Evolutionary conservation across 2,329 filamentous ascomycete genomes (phyloP).

Genomic region (Talaromyces sp.): DNA sequence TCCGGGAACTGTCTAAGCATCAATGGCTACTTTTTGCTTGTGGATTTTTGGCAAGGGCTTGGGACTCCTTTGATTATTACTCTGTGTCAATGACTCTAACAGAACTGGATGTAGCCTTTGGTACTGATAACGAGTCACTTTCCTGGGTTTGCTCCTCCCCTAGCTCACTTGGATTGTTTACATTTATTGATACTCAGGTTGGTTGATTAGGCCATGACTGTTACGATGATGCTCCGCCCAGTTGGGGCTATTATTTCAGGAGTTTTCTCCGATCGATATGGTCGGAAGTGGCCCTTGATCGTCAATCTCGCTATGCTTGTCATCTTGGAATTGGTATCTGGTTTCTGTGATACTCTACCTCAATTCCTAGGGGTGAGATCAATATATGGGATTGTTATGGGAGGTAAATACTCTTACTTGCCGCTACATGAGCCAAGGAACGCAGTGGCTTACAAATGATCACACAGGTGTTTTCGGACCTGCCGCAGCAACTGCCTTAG

Average conservation of each 20-base stretch:
- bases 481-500: slow-evolving; percentile 34
- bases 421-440: background rate
- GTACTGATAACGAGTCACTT: slow-evolving; percentile 51
- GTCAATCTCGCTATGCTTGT: slow-evolving; percentile 30
- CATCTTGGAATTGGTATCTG: slow-evolving; percentile 30
- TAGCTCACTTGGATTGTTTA: background rate
- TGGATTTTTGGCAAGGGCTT: slow-evolving; percentile 41
- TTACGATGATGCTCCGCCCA: slow-evolving; percentile 57
- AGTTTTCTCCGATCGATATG: slow-evolving; percentile 51
- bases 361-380: slow-evolving; percentile 33
- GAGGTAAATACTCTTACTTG: slow-evolving; percentile 15
- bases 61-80: slow-evolving; percentile 64
- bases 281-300: slow-evolving; percentile 43
- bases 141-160: slow-evolving; percentile 46
- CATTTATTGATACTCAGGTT: background rate
- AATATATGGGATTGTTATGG: slow-evolving; percentile 35
- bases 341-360: slow-evolving; percentile 27
- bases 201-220: slow-evolving; percentile 41
- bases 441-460: background rate
- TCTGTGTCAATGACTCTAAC: slow-evolving; percentile 56
- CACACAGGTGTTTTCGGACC: slow-evolving; percentile 19
- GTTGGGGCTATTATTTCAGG: slow-evolving; percentile 52
- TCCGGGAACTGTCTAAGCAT: slow-evolving; percentile 43
- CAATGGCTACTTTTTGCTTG: slow-evolving; percentile 49
- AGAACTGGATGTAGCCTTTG: slow-evolving; percentile 49